Evolutionary conservation across 805 yeast species (phyloP), one percentile per base, ranked within the genome.

Genomic region (Jamesozyma lodderae): DNA sequence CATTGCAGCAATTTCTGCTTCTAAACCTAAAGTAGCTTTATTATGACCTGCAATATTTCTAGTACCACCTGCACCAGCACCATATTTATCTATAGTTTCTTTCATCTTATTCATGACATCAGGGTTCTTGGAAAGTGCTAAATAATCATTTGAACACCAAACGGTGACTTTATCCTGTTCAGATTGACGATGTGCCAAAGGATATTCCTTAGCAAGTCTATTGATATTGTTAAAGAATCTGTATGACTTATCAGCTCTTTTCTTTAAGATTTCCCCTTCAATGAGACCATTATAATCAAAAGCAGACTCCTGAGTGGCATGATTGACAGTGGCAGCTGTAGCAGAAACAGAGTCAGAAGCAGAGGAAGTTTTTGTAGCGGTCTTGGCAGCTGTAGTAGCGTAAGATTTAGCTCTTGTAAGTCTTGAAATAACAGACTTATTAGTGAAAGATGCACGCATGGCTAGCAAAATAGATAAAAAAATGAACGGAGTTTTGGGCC

Each of bases 21-120:
- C 99, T 55, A 92, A 73, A 48, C 70, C 72, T 55, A 92, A 77
- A n/a, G 97, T 94, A 52, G 82, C 90, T 42, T 67, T 63, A 63
- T 92, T 92, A 63, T 92, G 98, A 45, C 99, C 99, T 2, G 99
- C 98, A 60, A 92, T 92, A 66, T 92, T 92, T 57, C 99, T 75
- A 35, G 99, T 92, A 51, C 99, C 99, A 57, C 99, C 99, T 7
- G 99, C 95, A 52, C 99, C 99, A 4, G 95, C 82, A 53, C 99
- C 99, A 60, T 92, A 92, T 66, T 75, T 77, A 52, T 81, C 82
- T 61, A 92, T 71, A 14, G 94, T 79, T 35, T 68, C 59, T 51
- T 81, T 80, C 90, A 90, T 92, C 40, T 77, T 77, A 14, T 73
- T 65, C 42, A 86, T 66, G 31, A 90, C 90, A 45, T 71, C 67